A percentile compares a stretch with the other conserved stretches of the same genome.
phyloP scores from a whole-genome alignment of 2,329 filamentous ascomycete genomes.

The Aspergillus calidoustus region DNA sequence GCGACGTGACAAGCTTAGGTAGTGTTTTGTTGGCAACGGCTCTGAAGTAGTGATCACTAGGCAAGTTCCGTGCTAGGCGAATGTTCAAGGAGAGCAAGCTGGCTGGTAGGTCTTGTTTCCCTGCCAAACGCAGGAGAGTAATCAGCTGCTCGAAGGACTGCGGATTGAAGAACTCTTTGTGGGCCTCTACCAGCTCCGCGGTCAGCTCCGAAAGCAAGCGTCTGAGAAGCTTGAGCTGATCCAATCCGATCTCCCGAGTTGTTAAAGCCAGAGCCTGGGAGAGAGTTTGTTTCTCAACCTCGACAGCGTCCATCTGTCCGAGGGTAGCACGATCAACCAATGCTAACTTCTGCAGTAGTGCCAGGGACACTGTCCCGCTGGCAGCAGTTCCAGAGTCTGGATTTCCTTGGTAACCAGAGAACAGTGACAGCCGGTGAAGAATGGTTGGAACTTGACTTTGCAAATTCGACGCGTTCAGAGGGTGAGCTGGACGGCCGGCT shows the following conservation, averaged over 20 bases:
- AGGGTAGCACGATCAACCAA: constrained; percentile 59
- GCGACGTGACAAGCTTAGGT: constrained; percentile 32
- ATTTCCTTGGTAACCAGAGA: constrained; percentile 37
- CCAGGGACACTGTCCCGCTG: constrained; percentile 54
- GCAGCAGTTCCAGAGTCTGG: constrained; percentile 49
- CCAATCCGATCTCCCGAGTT: constrained; percentile 54
- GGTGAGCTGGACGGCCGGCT: constrained; percentile 42
- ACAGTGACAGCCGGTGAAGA: constrained; percentile 42
- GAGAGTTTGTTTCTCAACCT: constrained; percentile 67
- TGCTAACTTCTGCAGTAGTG: constrained; percentile 61
- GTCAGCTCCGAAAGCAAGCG: constrained; percentile 49
- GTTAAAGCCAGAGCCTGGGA: constrained; percentile 60
- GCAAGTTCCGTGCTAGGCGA: constrained; percentile 27
- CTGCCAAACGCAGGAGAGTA: constrained; percentile 30
- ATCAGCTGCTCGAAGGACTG: constrained; percentile 32
- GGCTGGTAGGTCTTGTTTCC: constrained; percentile 26
- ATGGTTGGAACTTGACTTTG: constrained; percentile 39
- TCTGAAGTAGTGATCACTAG: constrained; percentile 42
- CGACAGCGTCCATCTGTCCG: constrained; percentile 65
- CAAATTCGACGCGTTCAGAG: constrained; percentile 38
- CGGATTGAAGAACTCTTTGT: constrained; percentile 40
- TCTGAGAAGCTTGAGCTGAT: constrained; percentile 57
- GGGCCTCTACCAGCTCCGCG: constrained; percentile 39
- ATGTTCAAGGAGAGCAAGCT: constrained; percentile 21
- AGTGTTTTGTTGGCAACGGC: constrained; percentile 36